Evolutionary conservation across 805 yeast genomes (phyloP).

Genomic region (Ogataea haglerorum): DNA sequence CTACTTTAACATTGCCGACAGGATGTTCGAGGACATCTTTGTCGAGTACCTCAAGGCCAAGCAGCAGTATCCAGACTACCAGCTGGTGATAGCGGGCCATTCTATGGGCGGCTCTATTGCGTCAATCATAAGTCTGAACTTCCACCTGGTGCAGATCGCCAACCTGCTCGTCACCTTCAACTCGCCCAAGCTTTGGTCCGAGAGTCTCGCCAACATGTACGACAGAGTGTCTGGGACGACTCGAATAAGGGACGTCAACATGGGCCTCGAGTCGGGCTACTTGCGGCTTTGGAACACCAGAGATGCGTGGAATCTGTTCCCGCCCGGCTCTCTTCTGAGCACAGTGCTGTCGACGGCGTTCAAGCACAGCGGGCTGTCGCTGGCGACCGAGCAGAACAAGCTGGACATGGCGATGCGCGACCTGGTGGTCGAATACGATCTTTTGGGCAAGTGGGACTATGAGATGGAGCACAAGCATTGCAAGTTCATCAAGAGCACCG

Average conservation of each 20-base stretch:
- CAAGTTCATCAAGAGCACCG: constrained; percentile 14
- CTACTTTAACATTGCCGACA: constrained; percentile 17
- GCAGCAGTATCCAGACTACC: constrained; percentile 13
- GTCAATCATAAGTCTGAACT: constrained; percentile 16
- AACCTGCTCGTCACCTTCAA: constrained; percentile 20
- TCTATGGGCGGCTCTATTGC: constrained; percentile 25
- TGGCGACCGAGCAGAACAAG: constrained; percentile 20
- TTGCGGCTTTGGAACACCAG: constrained; percentile 23
- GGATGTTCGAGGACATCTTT: constrained; percentile 21
- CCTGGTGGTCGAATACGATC: constrained; percentile 19
- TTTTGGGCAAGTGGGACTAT: constrained; percentile 22
- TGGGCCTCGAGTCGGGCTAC: constrained; percentile 16
- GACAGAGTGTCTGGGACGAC: constrained; percentile 17
- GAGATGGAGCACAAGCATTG: constrained; percentile 19
- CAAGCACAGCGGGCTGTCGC: constrained; percentile 22
- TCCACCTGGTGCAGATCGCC: constrained; percentile 16
- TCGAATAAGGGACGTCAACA: constrained; percentile 8
- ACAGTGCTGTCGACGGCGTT: constrained; percentile 14
- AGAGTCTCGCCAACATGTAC: constrained; percentile 18
- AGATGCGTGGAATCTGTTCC: constrained; percentile 23
- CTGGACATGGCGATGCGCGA: constrained; percentile 10
- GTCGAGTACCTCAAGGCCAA: constrained; percentile 12
- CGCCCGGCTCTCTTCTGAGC: constrained; percentile 15
- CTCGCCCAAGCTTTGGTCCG: constrained; percentile 23
- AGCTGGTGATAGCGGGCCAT: constrained; percentile 19